phyloP scores from a whole-genome alignment of 2,329 filamentous ascomycete species.

The Neophaeococcomyces mojaviensis region DNA sequence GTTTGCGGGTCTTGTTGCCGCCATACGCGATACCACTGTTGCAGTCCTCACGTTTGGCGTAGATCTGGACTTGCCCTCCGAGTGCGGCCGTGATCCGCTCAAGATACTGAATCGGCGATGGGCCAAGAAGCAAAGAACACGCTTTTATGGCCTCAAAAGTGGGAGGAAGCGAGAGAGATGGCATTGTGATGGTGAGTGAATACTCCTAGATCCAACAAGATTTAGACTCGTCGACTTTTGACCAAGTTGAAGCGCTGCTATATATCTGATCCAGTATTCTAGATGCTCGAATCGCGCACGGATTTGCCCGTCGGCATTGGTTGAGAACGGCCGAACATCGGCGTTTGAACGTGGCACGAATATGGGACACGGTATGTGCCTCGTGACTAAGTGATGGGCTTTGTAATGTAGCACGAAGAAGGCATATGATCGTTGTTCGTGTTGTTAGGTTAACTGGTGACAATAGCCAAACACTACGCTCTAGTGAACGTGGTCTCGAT shows the following conservation, averaged over 20 bases:
- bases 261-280: too few species aligned
- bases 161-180: slow-evolving; percentile 41
- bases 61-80: slow-evolving; percentile 54
- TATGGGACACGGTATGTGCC: too few species aligned
- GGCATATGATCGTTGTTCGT: too few species aligned
- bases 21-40: slow-evolving; percentile 61
- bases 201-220: too few species aligned
- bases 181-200: neutral
- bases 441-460: too few species aligned
- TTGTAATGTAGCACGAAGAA: too few species aligned
- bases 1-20: slow-evolving; percentile 63
- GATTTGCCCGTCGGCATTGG: slow-evolving; percentile 8
- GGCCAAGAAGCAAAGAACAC: slow-evolving; percentile 55
- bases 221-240: neutral
- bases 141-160: slow-evolving; percentile 58
- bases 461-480: slow-evolving; percentile 4
- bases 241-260: too few species aligned
- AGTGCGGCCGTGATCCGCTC: slow-evolving; percentile 57
- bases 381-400: too few species aligned
- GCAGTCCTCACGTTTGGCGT: slow-evolving; percentile 65
- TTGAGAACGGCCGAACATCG: neutral
- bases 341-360: neutral
- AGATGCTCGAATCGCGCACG: neutral
- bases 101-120: slow-evolving; percentile 61
- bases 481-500: slow-evolving; percentile 34